phyloP scores from a whole-genome alignment of 768 basidiomycete genomes.

The Amanita pallidorosea region DNA sequence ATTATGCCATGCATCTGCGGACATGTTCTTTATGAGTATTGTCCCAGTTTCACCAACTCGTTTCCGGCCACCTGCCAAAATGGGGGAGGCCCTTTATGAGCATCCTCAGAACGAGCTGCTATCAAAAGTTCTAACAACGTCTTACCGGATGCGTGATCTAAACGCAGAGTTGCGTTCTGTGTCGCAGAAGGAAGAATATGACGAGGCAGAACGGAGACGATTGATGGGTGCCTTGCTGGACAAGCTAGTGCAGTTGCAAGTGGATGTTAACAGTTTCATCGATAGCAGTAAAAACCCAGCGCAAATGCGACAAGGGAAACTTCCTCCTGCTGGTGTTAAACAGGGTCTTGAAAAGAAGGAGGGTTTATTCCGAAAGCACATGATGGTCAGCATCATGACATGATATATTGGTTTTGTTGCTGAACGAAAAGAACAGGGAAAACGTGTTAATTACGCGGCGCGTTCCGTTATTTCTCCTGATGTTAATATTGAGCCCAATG shows the following conservation, averaged over 20 bases:
- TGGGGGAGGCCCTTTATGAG: constrained; percentile 91
- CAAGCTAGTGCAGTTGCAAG: constrained; percentile 78
- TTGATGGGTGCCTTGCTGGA: constrained; percentile 67
- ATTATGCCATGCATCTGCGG: constrained; percentile 66
- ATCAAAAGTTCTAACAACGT: constrained; percentile 67
- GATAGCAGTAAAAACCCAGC: constrained; percentile 94
- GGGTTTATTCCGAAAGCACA: constrained; percentile 93
- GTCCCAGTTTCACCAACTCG: constrained; percentile 88
- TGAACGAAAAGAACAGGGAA: constrained; percentile 48
- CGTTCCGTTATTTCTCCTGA: constrained; percentile 99
- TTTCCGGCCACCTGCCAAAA: constrained; percentile 86
- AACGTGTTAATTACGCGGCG: constrained; percentile 98
- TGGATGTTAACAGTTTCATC: constrained; percentile 94
- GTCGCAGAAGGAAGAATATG: constrained; percentile 45
- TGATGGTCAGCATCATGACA: constrained; percentile 68
- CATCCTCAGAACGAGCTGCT: constrained; percentile 93
- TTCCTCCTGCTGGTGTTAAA: constrained; percentile 90
- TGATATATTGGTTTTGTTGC: neutral
- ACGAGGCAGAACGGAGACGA: constrained; percentile 39
- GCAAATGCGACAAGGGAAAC: constrained; percentile 74
- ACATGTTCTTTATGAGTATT: constrained; percentile 97
- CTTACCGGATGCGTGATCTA: constrained; percentile 69
- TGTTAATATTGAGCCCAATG: constrained; percentile 97
- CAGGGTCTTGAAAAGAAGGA: constrained; percentile 98
- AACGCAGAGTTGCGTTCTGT: constrained; percentile 54